Evolutionary conservation across 2,329 filamentous ascomycete species (phyloP).

Genomic region (Colletotrichum sp.): DNA sequence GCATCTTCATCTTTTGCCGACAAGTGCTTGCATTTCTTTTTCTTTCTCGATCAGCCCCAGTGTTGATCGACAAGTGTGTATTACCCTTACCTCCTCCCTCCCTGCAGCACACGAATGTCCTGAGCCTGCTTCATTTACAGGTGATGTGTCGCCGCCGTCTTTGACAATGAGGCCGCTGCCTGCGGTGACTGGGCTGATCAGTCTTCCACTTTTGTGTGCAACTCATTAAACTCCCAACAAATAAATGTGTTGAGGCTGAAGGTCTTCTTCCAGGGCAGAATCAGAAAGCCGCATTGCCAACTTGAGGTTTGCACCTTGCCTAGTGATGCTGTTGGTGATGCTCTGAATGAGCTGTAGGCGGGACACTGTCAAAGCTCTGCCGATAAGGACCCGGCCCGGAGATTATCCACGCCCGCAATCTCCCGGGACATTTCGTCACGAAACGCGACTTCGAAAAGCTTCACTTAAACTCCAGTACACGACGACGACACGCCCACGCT

Average conservation of each 20-base stretch:
- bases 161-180: background rate
- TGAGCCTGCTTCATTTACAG: background rate
- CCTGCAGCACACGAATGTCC: background rate
- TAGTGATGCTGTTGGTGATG: background rate
- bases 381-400: conserved; percentile 17
- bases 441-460: conserved; percentile 10
- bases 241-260: background rate
- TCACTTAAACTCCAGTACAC: background rate
- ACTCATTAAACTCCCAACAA: background rate
- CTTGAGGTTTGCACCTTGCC: background rate
- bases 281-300: background rate
- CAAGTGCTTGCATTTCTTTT: background rate
- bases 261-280: background rate
- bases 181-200: background rate
- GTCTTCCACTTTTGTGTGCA: background rate
- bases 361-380: background rate
- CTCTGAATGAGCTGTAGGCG: background rate
- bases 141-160: background rate
- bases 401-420: conserved; percentile 20
- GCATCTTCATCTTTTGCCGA: conserved; percentile 3
- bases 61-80: background rate
- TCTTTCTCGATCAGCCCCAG: background rate
- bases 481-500: conserved; percentile 1
- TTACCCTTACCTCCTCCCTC: background rate
- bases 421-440: conserved; percentile 14